Percentiles rank a stretch among this genome's conserved stretches.
Conservation (phyloP, 441 rosid species). For the Capsella rubella region DNA sequence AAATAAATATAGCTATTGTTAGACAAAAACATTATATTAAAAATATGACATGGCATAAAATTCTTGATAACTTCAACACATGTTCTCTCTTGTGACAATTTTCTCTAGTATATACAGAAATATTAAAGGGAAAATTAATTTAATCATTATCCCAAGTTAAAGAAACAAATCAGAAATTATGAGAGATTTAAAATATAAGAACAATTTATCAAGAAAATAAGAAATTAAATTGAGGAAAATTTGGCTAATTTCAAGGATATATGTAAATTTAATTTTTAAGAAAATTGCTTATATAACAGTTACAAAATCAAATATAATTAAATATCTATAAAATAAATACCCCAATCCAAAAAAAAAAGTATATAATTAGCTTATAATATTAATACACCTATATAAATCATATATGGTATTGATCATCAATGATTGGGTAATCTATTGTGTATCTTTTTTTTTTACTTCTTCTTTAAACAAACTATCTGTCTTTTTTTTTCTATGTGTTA, state of each 20-base stretch:
- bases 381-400: slow-evolving; percentile 2
- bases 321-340: neutral
- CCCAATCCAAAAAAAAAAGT: neutral
- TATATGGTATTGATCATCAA: slow-evolving; percentile 7
- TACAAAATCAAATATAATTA: neutral
- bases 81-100: neutral
- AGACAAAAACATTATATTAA: neutral
- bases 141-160: neutral
- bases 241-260: neutral
- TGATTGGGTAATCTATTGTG: neutral
- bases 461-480: no score
- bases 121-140: neutral
- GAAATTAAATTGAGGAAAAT: neutral
- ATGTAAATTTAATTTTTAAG: neutral
- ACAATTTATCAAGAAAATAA: neutral
- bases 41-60: neutral
- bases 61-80: neutral
- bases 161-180: neutral
- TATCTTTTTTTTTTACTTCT: neutral
- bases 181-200: neutral
- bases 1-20: no score
- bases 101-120: neutral
- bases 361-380: neutral
- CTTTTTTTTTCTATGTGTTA: neutral
- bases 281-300: neutral